A percentile compares a stretch with the other conserved stretches of the same genome.
phyloP scores from a whole-genome alignment of 495 filamentous ascomycete genomes.

The Penicillium pancosmium region DNA sequence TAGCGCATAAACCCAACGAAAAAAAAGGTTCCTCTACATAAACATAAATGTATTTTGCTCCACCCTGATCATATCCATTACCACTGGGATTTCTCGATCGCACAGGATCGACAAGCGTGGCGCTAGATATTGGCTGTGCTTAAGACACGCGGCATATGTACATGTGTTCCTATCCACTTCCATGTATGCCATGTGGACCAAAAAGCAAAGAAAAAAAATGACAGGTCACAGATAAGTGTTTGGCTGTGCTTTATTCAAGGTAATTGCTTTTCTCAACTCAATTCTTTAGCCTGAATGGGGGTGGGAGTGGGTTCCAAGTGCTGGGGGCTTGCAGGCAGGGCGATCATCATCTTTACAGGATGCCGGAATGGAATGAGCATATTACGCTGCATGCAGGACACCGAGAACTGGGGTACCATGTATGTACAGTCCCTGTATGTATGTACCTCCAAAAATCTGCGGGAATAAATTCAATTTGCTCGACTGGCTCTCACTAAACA shows the following conservation, averaged over 20 bases:
- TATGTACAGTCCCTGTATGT: slow-evolving; percentile 7
- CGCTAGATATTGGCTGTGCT: not conserved
- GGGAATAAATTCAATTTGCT: not conserved
- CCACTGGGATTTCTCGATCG: too few species aligned
- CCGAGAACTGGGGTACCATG: slow-evolving; percentile 23
- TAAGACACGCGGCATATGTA: slow-evolving; percentile 18
- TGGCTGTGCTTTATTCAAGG: not conserved
- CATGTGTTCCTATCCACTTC: slow-evolving; percentile 13
- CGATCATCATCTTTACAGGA: not conserved
- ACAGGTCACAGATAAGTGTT: slow-evolving; percentile 16
- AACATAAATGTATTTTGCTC: too few species aligned
- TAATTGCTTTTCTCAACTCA: slow-evolving; percentile 6
- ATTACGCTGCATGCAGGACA: slow-evolving; percentile 23
- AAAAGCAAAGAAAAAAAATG: slow-evolving; percentile 12
- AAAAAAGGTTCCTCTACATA: not conserved
- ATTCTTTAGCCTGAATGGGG: slow-evolving; percentile 15
- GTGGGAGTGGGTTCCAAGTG: not conserved
- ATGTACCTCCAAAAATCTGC: not conserved
- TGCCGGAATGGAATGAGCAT: slow-evolving; percentile 10
- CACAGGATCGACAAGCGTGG: slow-evolving; percentile 3
- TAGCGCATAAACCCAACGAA: not conserved
- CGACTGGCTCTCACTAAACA: not conserved
- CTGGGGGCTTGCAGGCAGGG: slow-evolving; percentile 1
- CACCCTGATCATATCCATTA: too few species aligned
- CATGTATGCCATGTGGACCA: slow-evolving; percentile 20